phyloP scores from a whole-genome alignment of 2,329 filamentous ascomycete species.

The Aplosporella prunicola region DNA sequence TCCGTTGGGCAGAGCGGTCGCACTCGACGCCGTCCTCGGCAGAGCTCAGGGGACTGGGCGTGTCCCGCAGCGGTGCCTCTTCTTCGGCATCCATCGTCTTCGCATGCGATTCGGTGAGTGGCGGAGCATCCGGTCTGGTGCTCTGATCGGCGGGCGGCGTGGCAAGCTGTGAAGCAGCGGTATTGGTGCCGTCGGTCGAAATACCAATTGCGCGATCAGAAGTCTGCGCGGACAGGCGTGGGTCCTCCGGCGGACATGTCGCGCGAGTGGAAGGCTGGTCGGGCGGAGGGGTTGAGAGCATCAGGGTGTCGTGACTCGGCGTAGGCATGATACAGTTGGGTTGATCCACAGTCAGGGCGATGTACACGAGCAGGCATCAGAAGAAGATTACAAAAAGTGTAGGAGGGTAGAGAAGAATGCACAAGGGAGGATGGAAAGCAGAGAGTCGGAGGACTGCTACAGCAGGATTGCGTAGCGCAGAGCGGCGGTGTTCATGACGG shows the following conservation, averaged over 20 bases:
- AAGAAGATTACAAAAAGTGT: constrained; percentile 9
- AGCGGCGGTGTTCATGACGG: constrained; percentile 4
- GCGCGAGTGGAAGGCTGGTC: constrained; percentile 36
- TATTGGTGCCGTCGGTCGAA: constrained; percentile 1
- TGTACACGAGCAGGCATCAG: constrained; percentile 7
- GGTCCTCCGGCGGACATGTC: constrained; percentile 42
- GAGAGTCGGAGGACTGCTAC: constrained; percentile 6
- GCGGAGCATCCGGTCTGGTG: constrained; percentile 14
- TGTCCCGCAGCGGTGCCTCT: constrained; percentile 27
- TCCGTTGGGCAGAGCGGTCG: constrained; percentile 24
- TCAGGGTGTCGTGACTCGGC: constrained; percentile 34
- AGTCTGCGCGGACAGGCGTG: constrained; percentile 17
- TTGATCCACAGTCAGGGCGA: constrained; percentile 9
- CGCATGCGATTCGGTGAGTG: constrained; percentile 17
- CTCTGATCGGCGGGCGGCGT: constrained; percentile 21
- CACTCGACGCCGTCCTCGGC: constrained; percentile 24
- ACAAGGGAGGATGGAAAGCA: not conserved
- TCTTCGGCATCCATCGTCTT: constrained; percentile 24
- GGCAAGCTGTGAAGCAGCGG: constrained; percentile 16
- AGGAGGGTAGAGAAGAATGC: not conserved
- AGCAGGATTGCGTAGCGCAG: constrained; percentile 5
- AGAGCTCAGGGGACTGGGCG: constrained; percentile 28
- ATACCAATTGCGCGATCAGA: constrained; percentile 4
- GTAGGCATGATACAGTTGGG: constrained; percentile 40
- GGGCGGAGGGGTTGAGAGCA: constrained; percentile 30